Conservation (phyloP, 2,329 filamentous ascomycete species). For the Nigrospora oryzae region DNA sequence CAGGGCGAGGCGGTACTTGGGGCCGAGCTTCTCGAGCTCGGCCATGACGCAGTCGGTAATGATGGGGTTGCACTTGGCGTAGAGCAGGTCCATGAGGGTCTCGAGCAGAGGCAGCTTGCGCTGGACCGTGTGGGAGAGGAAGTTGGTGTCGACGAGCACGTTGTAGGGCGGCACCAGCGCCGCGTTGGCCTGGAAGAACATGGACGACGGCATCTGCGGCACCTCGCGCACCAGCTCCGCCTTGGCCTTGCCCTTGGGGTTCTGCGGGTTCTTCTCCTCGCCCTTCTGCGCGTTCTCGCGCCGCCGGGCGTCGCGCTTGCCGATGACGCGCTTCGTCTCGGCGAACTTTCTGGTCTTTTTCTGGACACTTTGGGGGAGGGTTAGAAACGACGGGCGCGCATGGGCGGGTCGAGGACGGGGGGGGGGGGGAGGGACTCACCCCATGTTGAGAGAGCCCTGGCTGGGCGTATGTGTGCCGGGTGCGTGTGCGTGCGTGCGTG, state of each 20-base stretch:
- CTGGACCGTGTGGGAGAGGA: slow-evolving; percentile 83
- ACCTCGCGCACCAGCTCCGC: slow-evolving; percentile 66
- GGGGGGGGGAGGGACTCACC: too few species aligned
- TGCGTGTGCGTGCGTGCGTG: too few species aligned
- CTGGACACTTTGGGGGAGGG: slow-evolving; percentile 42
- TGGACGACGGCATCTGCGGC: slow-evolving; percentile 71
- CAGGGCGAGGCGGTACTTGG: slow-evolving; percentile 80
- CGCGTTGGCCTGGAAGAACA: slow-evolving; percentile 65
- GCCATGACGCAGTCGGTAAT: slow-evolving; percentile 79
- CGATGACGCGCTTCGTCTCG: slow-evolving; percentile 71
- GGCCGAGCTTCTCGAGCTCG: slow-evolving; percentile 70
- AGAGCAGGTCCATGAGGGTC: slow-evolving; percentile 83
- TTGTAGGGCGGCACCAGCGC: slow-evolving; percentile 76
- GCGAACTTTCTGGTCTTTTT: slow-evolving; percentile 94
- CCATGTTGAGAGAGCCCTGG: too few species aligned
- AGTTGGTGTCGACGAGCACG: slow-evolving; percentile 78
- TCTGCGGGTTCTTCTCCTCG: slow-evolving; percentile 38
- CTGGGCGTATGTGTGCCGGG: too few species aligned
- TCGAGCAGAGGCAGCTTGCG: slow-evolving; percentile 70
- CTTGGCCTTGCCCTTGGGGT: slow-evolving; percentile 44
- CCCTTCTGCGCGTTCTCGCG: slow-evolving; percentile 71
- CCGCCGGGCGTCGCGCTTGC: slow-evolving; percentile 69
- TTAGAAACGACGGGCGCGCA: too few species aligned
- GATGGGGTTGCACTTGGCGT: slow-evolving; percentile 82
- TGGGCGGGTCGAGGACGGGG: too few species aligned